phyloP scores from a whole-genome alignment of 2,329 filamentous ascomycete species.

The Ophiostoma sp. region DNA sequence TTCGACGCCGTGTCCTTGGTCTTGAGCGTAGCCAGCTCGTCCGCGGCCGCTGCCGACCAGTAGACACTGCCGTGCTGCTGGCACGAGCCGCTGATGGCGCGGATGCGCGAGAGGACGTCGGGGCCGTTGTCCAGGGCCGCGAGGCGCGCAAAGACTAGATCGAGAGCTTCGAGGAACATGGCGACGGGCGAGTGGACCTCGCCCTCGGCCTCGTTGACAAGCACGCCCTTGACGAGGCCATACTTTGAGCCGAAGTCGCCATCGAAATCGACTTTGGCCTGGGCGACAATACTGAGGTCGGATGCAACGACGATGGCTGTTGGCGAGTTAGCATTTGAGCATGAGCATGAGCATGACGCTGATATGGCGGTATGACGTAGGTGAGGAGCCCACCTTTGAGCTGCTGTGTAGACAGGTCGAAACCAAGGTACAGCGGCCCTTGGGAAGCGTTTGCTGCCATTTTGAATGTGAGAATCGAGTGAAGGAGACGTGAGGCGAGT shows the following conservation, averaged over 20 bases:
- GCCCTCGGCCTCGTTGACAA: slow-evolving; percentile 71
- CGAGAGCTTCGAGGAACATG: slow-evolving; percentile 89
- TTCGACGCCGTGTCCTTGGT: slow-evolving; percentile 50
- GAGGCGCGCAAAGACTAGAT: slow-evolving; percentile 73
- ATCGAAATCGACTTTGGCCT: slow-evolving; percentile 95
- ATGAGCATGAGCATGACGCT: not conserved
- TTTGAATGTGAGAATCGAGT: not conserved
- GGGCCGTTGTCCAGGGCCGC: slow-evolving; percentile 60
- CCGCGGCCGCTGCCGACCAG: slow-evolving; percentile 69
- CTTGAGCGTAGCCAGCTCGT: slow-evolving; percentile 52
- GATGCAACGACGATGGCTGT: slow-evolving; percentile 78
- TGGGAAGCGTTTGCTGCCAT: slow-evolving; percentile 25
- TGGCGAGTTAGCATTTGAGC: not conserved
- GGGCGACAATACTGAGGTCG: slow-evolving; percentile 70
- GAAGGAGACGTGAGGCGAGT: not conserved
- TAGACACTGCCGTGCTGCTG: slow-evolving; percentile 98
- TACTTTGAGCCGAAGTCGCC: slow-evolving; percentile 69
- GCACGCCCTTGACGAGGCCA: slow-evolving; percentile 80
- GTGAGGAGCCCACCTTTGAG: slow-evolving; percentile 63
- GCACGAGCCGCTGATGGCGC: slow-evolving; percentile 81
- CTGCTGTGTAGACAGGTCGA: slow-evolving; percentile 95
- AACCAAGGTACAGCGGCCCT: slow-evolving; percentile 74
- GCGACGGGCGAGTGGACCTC: slow-evolving; percentile 91
- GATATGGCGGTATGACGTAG: not conserved
- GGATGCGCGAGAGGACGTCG: slow-evolving; percentile 58